Conservation (phyloP, 176 grass and related monocot species). For the Calamus simplicifolius region DNA sequence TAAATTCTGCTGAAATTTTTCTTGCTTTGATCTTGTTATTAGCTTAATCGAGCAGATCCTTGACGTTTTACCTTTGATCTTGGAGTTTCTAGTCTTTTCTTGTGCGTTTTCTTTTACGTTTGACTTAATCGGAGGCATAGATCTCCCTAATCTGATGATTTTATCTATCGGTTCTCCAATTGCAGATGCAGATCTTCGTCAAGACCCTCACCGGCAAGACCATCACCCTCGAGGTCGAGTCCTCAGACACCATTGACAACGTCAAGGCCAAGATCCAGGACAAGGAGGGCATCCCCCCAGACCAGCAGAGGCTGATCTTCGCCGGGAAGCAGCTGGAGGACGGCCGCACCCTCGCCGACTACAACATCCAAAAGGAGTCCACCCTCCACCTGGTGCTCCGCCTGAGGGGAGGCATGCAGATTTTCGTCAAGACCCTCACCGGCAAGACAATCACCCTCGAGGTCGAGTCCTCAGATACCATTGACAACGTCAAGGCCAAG, state of each 20-base stretch:
- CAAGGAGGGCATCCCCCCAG: conserved; percentile 16
- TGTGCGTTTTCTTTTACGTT: too few relatives aligned
- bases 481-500: conserved; percentile 17
- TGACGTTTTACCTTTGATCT: too few relatives aligned
- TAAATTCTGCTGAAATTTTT: too few relatives aligned
- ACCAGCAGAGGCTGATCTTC: conserved; percentile 14
- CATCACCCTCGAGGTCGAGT: conserved; percentile 15
- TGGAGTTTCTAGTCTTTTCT: too few relatives aligned
- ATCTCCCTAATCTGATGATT: too few relatives aligned
- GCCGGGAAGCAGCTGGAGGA: conserved; percentile 16
- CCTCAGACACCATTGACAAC: conserved; percentile 12
- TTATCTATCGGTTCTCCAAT: too few relatives aligned
- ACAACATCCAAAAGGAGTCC: conserved; percentile 11
- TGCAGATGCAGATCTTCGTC: conserved; percentile 11
- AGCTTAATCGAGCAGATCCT: too few relatives aligned
- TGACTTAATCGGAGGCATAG: too few relatives aligned
- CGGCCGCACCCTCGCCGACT: conserved; percentile 10
- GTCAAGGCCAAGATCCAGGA: conserved; percentile 19
- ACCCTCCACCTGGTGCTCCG: too few relatives aligned
- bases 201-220: conserved; percentile 15
- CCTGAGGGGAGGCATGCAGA: background rate
- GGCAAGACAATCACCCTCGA: conserved; percentile 15
- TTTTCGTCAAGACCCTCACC: conserved; percentile 13
- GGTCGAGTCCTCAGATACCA: conserved; percentile 12
- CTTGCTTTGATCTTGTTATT: too few relatives aligned